Conservation (phyloP, 129 eudicot genomes). For the Deinandra increscens region DNA sequence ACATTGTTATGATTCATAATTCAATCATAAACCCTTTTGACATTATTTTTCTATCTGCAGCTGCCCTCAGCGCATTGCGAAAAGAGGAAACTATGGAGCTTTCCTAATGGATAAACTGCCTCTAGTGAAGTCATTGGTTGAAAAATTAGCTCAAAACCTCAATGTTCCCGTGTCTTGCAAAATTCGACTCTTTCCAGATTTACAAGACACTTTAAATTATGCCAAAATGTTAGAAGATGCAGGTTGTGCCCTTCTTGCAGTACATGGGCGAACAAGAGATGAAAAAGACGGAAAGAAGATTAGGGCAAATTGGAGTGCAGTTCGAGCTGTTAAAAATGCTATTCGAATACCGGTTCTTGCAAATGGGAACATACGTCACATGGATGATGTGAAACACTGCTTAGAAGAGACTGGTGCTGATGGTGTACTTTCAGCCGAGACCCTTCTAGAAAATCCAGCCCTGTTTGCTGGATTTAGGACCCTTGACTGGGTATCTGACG, state of each 20-base stretch:
- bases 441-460: constrained; percentile 84
- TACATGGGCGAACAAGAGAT: constrained; percentile 82
- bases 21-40: neutral
- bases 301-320: constrained; percentile 74
- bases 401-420: constrained; percentile 71
- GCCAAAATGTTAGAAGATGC: constrained; percentile 93
- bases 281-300: constrained; percentile 49
- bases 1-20: neutral
- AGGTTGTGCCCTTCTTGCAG: constrained; percentile 83
- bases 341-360: constrained; percentile 59
- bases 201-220: constrained; percentile 64
- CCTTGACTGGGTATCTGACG: constrained; percentile 46
- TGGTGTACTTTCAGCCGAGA: constrained; percentile 85
- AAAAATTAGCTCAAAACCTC: constrained; percentile 64
- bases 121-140: constrained; percentile 72
- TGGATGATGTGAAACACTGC: constrained; percentile 72
- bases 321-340: constrained; percentile 71
- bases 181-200: constrained; percentile 73
- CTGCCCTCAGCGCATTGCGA: constrained; percentile 8
- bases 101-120: constrained; percentile 48
- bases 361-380: constrained; percentile 72
- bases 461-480: constrained; percentile 75
- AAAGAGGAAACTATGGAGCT: constrained; percentile 15
- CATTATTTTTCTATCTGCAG: neutral
- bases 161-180: constrained; percentile 84